phyloP scores from a whole-genome alignment of 768 basidiomycete species.

The Suillus subluteus region DNA sequence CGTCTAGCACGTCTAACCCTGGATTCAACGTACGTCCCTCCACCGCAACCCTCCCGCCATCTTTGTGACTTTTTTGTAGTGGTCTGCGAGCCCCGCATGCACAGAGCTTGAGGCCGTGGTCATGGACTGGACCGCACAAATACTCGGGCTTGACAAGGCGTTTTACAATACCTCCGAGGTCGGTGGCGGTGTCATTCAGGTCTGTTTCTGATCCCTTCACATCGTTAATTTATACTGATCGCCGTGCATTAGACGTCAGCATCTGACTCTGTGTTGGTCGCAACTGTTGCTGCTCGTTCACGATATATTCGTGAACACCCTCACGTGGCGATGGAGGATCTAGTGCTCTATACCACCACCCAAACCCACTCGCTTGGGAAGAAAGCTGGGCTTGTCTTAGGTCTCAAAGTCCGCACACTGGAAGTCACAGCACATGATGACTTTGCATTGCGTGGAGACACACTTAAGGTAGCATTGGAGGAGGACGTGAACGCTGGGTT shows the following conservation, averaged over 20 bases:
- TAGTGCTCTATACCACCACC: conserved; percentile 87
- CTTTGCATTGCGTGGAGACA: conserved; percentile 71
- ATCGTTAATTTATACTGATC: background rate
- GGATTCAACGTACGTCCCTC: conserved; percentile 76
- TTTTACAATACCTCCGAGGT: conserved; percentile 69
- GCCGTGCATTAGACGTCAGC: conserved; percentile 66
- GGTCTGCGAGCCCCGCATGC: conserved; percentile 87
- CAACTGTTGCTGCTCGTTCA: conserved; percentile 79
- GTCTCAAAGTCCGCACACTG: conserved; percentile 72
- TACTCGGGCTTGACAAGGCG: conserved; percentile 69
- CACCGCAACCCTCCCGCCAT: background rate
- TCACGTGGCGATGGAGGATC: conserved; percentile 50
- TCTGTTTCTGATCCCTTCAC: conserved; percentile 28
- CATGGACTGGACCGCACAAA: conserved; percentile 89
- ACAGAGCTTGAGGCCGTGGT: conserved; percentile 88
- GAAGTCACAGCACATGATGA: conserved; percentile 66
- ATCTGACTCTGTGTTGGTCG: conserved; percentile 79
- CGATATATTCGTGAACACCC: conserved; percentile 55
- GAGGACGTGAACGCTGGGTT: conserved; percentile 63
- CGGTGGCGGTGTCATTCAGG: conserved; percentile 88
- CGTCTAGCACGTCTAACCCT: conserved; percentile 76
- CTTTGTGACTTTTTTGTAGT: conserved; percentile 48
- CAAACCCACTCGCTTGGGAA: conserved; percentile 89
- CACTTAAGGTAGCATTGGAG: conserved; percentile 60
- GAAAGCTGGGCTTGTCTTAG: conserved; percentile 81